Evolutionary conservation across 495 filamentous ascomycete species (phyloP).

Genomic region (Xylaria flabelliformis): DNA sequence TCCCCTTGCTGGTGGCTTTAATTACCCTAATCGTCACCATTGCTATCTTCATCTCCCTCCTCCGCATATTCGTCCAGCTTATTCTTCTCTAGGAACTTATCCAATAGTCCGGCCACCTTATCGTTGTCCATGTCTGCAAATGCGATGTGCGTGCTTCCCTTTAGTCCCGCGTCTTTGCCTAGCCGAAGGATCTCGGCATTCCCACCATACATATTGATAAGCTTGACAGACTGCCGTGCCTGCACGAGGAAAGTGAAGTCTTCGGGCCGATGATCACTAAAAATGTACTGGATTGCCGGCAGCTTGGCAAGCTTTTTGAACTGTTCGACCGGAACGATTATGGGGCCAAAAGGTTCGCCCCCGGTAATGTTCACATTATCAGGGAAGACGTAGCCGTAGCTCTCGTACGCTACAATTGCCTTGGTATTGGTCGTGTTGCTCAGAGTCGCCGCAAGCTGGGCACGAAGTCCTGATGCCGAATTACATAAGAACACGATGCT

Average conservation of each 20-base stretch:
- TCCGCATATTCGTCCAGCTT: slow-evolving; percentile 41
- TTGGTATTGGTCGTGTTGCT: slow-evolving; percentile 54
- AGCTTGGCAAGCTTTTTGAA: slow-evolving; percentile 56
- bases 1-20: too few relatives aligned
- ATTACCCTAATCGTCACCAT: neutral
- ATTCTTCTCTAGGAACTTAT: slow-evolving; percentile 47
- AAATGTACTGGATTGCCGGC: slow-evolving; percentile 53
- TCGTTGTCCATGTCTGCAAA: slow-evolving; percentile 56
- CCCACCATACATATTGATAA: slow-evolving; percentile 55
- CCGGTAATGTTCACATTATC: slow-evolving; percentile 47
- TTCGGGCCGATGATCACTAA: slow-evolving; percentile 52
- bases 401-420: slow-evolving; percentile 56
- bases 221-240: slow-evolving; percentile 40
- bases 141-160: slow-evolving; percentile 53
- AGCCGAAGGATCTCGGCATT: slow-evolving; percentile 53
- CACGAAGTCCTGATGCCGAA: slow-evolving; percentile 52
- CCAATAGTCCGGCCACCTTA: slow-evolving; percentile 49
- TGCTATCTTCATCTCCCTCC: neutral
- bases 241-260: slow-evolving; percentile 39
- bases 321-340: slow-evolving; percentile 47
- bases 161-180: slow-evolving; percentile 45
- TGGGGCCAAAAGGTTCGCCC: slow-evolving; percentile 42
- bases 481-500: slow-evolving; percentile 54
- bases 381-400: slow-evolving; percentile 53
- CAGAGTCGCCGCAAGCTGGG: slow-evolving; percentile 48